Percentiles rank a stretch among this genome's conserved stretches.
Conservation (phyloP, 257 asterid species). For the Nicotiana otophora region DNA sequence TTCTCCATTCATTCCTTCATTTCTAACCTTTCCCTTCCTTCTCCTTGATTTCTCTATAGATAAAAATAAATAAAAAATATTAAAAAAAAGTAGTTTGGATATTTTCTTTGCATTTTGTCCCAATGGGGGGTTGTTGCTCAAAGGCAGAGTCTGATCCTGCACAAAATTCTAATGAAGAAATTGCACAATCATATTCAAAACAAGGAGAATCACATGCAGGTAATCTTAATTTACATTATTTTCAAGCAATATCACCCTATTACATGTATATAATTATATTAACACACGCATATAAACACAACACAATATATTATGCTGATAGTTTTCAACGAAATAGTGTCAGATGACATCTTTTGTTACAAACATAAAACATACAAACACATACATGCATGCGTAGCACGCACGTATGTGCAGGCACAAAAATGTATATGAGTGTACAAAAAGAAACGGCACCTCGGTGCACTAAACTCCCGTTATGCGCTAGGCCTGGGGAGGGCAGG, state of each 20-base stretch:
- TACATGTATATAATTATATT: neutral
- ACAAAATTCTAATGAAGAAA: neutral
- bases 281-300: neutral
- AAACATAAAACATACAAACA: neutral
- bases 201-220: constrained; percentile 11
- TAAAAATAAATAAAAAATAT: neutral
- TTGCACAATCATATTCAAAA: neutral
- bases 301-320: neutral
- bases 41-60: neutral
- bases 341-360: neutral
- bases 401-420: neutral
- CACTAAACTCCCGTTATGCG: no score
- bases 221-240: neutral
- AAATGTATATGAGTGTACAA: no score
- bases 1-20: neutral
- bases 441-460: no score
- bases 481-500: no score
- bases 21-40: neutral
- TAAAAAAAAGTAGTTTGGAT: neutral
- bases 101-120: neutral
- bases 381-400: neutral
- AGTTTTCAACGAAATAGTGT: neutral
- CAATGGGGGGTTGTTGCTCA: constrained; percentile 59
- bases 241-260: neutral
- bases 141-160: constrained; percentile 8